Evolutionary conservation across 345 rosid species (phyloP).

Genomic region (Citrus maxima): DNA sequence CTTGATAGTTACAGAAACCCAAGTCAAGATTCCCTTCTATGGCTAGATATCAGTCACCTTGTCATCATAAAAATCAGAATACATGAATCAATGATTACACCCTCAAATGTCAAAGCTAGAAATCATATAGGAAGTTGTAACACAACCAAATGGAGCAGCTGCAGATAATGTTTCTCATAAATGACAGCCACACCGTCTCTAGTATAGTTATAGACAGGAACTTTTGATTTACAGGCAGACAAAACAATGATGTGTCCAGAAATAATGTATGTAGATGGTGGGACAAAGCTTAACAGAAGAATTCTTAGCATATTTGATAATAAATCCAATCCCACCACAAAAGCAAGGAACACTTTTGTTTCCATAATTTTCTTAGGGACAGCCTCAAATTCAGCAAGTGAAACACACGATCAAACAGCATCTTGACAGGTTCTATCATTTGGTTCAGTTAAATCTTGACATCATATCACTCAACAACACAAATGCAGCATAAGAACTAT

Average conservation of each 20-base stretch:
- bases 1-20: not conserved
- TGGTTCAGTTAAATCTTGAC: not conserved
- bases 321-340: not conserved
- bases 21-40: not conserved
- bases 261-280: slow-evolving; percentile 7
- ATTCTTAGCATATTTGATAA: not conserved
- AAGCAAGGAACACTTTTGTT: not conserved
- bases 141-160: not conserved
- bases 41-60: not conserved
- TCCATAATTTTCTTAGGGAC: not conserved
- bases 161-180: not conserved
- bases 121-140: not conserved
- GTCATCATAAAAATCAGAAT: not conserved
- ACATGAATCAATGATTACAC: not conserved
- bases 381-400: not conserved
- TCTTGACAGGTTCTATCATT: not conserved
- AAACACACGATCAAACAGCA: not conserved
- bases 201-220: not conserved
- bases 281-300: not conserved
- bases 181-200: not conserved
- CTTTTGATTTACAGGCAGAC: slow-evolving; percentile 4
- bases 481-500: not conserved
- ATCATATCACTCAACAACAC: not conserved
- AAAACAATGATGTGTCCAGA: not conserved
- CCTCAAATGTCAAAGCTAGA: not conserved